Evolutionary conservation across 148 eudicot genomes (phyloP).

Genomic region (Rhododendron ovatum): DNA sequence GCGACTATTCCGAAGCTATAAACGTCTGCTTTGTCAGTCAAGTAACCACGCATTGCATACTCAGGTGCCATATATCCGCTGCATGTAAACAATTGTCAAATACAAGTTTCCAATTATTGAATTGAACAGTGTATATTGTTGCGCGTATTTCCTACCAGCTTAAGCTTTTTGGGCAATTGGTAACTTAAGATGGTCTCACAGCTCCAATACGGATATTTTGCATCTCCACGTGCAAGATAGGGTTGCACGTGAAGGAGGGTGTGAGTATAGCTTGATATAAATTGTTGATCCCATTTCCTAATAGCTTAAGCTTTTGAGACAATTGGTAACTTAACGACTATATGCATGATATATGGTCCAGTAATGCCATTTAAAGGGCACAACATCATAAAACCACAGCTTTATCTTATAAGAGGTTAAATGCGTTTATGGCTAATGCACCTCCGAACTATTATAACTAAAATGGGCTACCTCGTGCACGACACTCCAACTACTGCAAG

Average conservation of each 20-base stretch:
- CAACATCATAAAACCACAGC: not conserved
- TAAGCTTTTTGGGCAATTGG: too few species aligned
- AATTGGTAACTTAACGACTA: too few species aligned
- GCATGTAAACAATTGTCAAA: not conserved
- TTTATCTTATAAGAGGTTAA: not conserved
- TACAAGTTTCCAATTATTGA: not conserved
- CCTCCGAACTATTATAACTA: not conserved
- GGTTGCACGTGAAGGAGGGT: too few species aligned
- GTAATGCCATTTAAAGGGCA: not conserved
- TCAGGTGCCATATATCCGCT: conserved; percentile 36
- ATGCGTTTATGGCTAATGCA: not conserved
- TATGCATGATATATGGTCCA: not conserved
- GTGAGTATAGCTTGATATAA: too few species aligned
- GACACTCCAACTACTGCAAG: not conserved
- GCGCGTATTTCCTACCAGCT: too few species aligned
- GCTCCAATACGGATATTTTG: too few species aligned
- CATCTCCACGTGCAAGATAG: too few species aligned
- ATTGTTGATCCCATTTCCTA: too few species aligned
- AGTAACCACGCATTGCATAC: conserved; percentile 26
- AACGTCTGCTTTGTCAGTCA: conserved; percentile 41
- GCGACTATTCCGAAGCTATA: conserved; percentile 40
- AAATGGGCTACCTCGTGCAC: not conserved
- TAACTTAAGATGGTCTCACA: too few species aligned
- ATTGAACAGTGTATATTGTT: too few species aligned
- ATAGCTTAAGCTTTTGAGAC: too few species aligned